These are phyloP conservation scores for Auricularia sp. DNA, from an alignment of 768 basidiomycete species.

Conservation along the genomic window DNA sequence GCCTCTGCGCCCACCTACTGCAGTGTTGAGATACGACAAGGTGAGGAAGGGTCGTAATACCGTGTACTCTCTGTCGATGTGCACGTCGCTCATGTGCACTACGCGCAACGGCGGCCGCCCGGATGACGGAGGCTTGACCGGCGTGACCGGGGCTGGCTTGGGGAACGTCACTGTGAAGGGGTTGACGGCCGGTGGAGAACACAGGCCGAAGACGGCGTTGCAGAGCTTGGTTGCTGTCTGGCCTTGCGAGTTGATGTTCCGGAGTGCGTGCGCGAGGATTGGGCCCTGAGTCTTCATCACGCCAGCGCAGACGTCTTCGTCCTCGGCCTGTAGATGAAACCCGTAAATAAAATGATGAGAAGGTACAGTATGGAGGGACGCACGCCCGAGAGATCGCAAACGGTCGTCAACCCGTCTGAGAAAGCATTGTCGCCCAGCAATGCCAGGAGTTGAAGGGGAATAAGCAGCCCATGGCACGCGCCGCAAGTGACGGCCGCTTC, in stretches of 20 bases:
- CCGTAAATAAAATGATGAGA: neutral
- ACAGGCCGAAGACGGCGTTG: slow-evolving; percentile 43
- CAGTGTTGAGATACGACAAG: too few species aligned
- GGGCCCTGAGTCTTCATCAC: slow-evolving; percentile 41
- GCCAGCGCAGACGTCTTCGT: slow-evolving; percentile 50
- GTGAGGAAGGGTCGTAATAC: slow-evolving; percentile 20
- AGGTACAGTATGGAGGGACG: neutral
- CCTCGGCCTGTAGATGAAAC: slow-evolving; percentile 30
- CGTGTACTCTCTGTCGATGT: slow-evolving; percentile 47
- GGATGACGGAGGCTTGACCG: slow-evolving; percentile 24
- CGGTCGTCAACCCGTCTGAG: slow-evolving; percentile 28
- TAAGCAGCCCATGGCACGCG: slow-evolving; percentile 41
- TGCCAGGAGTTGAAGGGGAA: slow-evolving; percentile 37
- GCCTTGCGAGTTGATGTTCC: slow-evolving; percentile 35
- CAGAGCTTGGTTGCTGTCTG: slow-evolving; percentile 46
- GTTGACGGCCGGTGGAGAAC: slow-evolving; percentile 38
- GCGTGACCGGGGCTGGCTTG: slow-evolving; percentile 23
- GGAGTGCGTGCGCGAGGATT: slow-evolving; percentile 46
- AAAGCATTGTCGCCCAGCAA: slow-evolving; percentile 39
- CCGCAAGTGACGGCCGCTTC: slow-evolving; percentile 37
- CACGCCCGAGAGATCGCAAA: slow-evolving; percentile 37
- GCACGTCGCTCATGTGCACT: slow-evolving; percentile 52
- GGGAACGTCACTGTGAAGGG: slow-evolving; percentile 36
- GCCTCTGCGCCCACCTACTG: slow-evolving; percentile 40
- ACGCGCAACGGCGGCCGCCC: slow-evolving; percentile 42